Percentiles rank a stretch among this genome's conserved stretches.
phyloP scores from a whole-genome alignment of 768 basidiomycete species.

The Tricholoma furcatifolium region DNA sequence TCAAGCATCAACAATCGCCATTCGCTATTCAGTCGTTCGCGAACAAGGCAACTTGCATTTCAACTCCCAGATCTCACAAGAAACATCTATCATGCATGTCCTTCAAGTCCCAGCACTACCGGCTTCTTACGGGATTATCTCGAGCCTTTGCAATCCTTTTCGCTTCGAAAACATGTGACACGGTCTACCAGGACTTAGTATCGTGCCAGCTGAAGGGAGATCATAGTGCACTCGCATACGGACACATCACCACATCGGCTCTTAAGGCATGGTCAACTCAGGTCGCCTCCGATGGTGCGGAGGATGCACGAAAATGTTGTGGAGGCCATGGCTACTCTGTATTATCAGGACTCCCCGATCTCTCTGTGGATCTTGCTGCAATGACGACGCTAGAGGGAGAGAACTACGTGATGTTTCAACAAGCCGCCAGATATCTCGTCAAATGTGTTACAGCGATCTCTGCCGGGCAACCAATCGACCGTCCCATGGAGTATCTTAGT shows the following conservation, averaged over 20 bases:
- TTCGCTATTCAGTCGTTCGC: constrained; percentile 24
- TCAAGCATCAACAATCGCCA: constrained; percentile 23
- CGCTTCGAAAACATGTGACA: constrained; percentile 12
- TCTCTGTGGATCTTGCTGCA: constrained; percentile 17
- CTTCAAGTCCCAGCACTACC: constrained; percentile 23
- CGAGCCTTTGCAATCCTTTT: constrained; percentile 21
- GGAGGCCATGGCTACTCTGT: constrained; percentile 24
- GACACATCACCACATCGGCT: constrained; percentile 18
- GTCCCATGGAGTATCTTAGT: constrained; percentile 11
- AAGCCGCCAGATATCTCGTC: constrained; percentile 24
- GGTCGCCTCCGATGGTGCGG: constrained; percentile 20
- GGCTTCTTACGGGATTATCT: constrained; percentile 18
- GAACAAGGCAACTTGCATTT: constrained; percentile 25
- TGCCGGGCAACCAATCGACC: background rate
- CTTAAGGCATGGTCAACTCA: constrained; percentile 27
- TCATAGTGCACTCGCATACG: constrained; percentile 11
- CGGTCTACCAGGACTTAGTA: constrained; percentile 13
- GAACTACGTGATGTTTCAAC: constrained; percentile 28
- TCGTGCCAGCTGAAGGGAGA: constrained; percentile 9
- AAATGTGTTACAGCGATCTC: constrained; percentile 14
- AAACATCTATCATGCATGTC: constrained; percentile 20
- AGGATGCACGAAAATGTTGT: constrained; percentile 26
- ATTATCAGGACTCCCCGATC: constrained; percentile 21
- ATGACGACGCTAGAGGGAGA: constrained; percentile 24
- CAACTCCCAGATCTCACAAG: constrained; percentile 4